These are phyloP conservation scores for Sphaerosporella brunnea DNA, from an alignment of 495 filamentous ascomycete genomes.

Conservation along the genomic window DNA sequence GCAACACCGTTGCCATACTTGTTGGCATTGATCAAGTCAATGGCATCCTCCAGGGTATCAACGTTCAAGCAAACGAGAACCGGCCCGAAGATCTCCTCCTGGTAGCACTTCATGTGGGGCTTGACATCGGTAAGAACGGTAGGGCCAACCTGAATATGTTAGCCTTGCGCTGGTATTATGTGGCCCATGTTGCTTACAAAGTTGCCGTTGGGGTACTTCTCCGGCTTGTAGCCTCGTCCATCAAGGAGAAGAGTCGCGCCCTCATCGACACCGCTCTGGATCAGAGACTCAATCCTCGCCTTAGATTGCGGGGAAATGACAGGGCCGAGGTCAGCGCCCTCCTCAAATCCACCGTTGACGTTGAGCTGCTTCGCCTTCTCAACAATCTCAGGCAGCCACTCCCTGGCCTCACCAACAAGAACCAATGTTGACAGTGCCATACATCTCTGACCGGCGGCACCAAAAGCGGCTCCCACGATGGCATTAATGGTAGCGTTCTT, in stretches of 20 bases:
- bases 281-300: slow-evolving; percentile 72
- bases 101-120: slow-evolving; percentile 83
- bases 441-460: slow-evolving; percentile 90
- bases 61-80: slow-evolving; percentile 76
- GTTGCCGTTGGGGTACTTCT: slow-evolving; percentile 91
- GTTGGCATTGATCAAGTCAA: slow-evolving; percentile 47
- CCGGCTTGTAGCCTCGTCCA: slow-evolving; percentile 56
- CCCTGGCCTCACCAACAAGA: slow-evolving; percentile 83
- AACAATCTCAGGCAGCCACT: slow-evolving; percentile 80
- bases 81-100: slow-evolving; percentile 91
- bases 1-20: slow-evolving; percentile 51
- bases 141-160: slow-evolving; percentile 43
- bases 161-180: neutral
- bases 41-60: slow-evolving; percentile 62
- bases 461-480: slow-evolving; percentile 87
- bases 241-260: slow-evolving; percentile 92
- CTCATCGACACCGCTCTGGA: slow-evolving; percentile 76
- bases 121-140: slow-evolving; percentile 93
- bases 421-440: slow-evolving; percentile 93
- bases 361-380: slow-evolving; percentile 78
- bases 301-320: slow-evolving; percentile 89
- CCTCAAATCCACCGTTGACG: slow-evolving; percentile 88
- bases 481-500: slow-evolving; percentile 95
- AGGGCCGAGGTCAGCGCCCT: slow-evolving; percentile 86
- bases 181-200: slow-evolving; percentile 40